A percentile compares a stretch with the other conserved stretches of the same genome.
These are phyloP conservation scores for Eragrostis tef DNA, from an alignment of 202 grass and related monocot species.

Conservation along the genomic window DNA sequence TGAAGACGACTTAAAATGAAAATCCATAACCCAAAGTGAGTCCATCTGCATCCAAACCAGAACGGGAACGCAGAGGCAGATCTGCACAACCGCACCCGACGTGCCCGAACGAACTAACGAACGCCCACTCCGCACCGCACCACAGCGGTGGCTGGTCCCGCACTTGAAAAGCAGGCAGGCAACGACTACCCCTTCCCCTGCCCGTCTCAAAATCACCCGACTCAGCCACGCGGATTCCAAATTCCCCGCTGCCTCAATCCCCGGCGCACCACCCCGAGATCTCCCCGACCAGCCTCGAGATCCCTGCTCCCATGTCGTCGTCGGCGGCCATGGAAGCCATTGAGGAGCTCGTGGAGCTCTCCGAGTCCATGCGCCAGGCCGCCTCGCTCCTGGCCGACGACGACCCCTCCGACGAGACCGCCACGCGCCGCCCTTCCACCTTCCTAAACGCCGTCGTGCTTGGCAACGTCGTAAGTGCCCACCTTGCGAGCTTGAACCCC, in stretches of 20 bases:
- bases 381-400: constrained; percentile 87
- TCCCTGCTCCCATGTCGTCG: constrained; percentile 57
- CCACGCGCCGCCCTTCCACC: constrained; percentile 71
- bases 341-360: constrained; percentile 78
- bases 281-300: constrained; percentile 54
- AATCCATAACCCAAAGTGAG: neutral
- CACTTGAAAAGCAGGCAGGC: constrained; percentile 60
- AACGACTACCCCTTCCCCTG: constrained; percentile 34
- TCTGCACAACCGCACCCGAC: constrained; percentile 42
- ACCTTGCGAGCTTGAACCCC: neutral
- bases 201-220: constrained; percentile 21
- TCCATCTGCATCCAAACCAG: neutral
- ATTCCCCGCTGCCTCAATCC: constrained; percentile 32
- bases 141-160: constrained; percentile 37
- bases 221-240: constrained; percentile 45
- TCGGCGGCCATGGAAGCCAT: constrained; percentile 69
- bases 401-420: constrained; percentile 67
- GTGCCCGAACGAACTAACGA: constrained; percentile 39
- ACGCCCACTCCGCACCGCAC: constrained; percentile 13
- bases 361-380: constrained; percentile 89
- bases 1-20: neutral
- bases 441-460: constrained; percentile 94
- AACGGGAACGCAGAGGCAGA: neutral
- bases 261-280: constrained; percentile 48
- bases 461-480: constrained; percentile 89